Percentiles rank a stretch among this genome's conserved stretches.
Conservation (phyloP, 2,329 filamentous ascomycete species). For the Claviceps capensis region DNA sequence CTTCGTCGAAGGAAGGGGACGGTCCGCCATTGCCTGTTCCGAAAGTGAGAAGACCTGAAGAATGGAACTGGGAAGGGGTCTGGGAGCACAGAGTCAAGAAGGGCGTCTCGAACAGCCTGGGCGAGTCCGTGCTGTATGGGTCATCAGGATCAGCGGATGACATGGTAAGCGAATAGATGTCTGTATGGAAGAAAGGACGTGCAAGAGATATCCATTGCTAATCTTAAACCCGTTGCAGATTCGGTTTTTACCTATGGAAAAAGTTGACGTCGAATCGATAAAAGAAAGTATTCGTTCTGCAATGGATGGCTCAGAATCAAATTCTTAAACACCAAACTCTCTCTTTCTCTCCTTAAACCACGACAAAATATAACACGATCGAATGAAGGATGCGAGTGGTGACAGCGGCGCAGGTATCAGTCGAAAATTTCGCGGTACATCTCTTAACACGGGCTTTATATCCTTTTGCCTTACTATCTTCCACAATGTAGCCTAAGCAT, state of each 20-base stretch:
- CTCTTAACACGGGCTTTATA: background rate
- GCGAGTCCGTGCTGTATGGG: slow-evolving; percentile 69
- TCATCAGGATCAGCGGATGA: slow-evolving; percentile 50
- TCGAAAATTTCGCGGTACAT: background rate
- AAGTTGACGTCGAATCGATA: slow-evolving; percentile 41
- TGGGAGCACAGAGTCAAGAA: slow-evolving; percentile 84
- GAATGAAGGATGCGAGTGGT: background rate
- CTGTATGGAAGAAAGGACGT: background rate
- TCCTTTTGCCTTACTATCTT: background rate
- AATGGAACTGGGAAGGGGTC: slow-evolving; percentile 97
- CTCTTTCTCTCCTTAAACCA: background rate
- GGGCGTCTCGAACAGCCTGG: slow-evolving; percentile 61
- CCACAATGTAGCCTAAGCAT: background rate
- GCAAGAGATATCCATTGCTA: slow-evolving; percentile 4
- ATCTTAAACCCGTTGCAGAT: slow-evolving; percentile 30
- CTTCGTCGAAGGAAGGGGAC: background rate
- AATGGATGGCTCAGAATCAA: slow-evolving; percentile 20
- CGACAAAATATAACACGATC: background rate
- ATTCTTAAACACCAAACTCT: background rate
- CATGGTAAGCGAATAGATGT: slow-evolving; percentile 42
- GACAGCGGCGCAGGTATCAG: background rate
- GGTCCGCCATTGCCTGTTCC: slow-evolving; percentile 2
- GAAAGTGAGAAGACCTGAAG: slow-evolving; percentile 39
- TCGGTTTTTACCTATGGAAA: slow-evolving; percentile 51
- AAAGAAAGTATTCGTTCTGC: slow-evolving; percentile 46